These are phyloP conservation scores for Amaranthus palmeri DNA, from an alignment of 148 eudicot species.

Conservation along the genomic window DNA sequence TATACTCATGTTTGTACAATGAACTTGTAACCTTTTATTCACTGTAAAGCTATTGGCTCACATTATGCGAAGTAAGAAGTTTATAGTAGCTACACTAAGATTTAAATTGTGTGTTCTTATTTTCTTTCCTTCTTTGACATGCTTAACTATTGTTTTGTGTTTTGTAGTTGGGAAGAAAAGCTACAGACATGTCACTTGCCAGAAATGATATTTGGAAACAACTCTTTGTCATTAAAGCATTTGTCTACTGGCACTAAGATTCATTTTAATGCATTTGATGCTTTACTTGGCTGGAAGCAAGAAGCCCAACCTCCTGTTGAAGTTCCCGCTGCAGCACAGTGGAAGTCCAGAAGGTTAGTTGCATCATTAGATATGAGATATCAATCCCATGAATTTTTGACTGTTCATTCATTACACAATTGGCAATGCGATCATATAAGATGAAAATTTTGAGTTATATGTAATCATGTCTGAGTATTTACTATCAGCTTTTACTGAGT, in stretches of 20 bases:
- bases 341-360: constrained; percentile 82
- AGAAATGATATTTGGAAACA: constrained; percentile 92
- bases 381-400: too few relatives aligned
- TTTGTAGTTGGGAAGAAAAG: constrained; percentile 87
- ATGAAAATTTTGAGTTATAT: too few relatives aligned
- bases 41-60: not conserved
- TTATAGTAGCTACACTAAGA: not conserved
- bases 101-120: not conserved
- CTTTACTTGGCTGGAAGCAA: constrained; percentile 81
- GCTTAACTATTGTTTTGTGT: not conserved
- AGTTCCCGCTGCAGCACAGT: constrained; percentile 95
- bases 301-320: constrained; percentile 91
- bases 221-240: constrained; percentile 71
- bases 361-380: not conserved
- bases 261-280: constrained; percentile 86
- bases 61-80: not conserved
- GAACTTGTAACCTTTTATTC: constrained; percentile 1
- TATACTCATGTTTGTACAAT: not conserved
- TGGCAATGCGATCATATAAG: too few relatives aligned
- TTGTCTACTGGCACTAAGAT: constrained; percentile 46
- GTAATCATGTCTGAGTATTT: too few relatives aligned
- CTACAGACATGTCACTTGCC: constrained; percentile 92
- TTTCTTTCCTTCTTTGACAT: constrained; percentile 1
- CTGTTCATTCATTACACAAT: too few relatives aligned
- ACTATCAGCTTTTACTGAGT: too few relatives aligned